Evolutionary conservation across 108 stramenopile species (phyloP).

Genomic region (Fistulifera pelliculosa): DNA sequence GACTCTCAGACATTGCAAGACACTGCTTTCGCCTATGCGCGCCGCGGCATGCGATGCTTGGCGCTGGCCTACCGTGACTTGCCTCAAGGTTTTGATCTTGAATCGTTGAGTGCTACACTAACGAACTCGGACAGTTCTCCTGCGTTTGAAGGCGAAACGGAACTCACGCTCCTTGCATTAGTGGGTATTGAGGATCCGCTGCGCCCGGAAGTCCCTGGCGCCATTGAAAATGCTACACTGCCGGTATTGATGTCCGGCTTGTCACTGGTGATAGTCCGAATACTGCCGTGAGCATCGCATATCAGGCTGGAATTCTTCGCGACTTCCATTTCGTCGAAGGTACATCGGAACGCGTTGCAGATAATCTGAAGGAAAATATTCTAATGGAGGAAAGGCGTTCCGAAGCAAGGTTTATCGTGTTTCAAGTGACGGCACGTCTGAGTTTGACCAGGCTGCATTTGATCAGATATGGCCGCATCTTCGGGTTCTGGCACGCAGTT

Average conservation of each 20-base stretch:
- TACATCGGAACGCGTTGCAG: conserved; percentile 47
- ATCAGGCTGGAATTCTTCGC: conserved; percentile 73
- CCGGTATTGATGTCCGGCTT: conserved; percentile 96
- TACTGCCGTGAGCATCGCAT: conserved; percentile 93
- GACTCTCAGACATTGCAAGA: conserved; percentile 18
- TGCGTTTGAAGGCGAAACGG: conserved; percentile 57
- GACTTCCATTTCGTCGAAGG: conserved; percentile 52
- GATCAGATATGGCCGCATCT: conserved; percentile 82
- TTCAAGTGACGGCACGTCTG: conserved; percentile 43
- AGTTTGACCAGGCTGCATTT: conserved; percentile 75
- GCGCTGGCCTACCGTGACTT: conserved; percentile 76
- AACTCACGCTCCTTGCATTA: conserved; percentile 62
- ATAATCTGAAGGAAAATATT: conserved; percentile 65
- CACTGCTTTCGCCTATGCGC: conserved; percentile 49
- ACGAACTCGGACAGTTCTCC: conserved; percentile 64
- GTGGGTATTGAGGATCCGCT: conserved; percentile 99
- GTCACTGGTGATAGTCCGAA: conserved; percentile 94
- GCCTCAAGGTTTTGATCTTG: conserved; percentile 50
- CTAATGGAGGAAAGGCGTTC: conserved; percentile 80
- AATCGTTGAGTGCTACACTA: conserved; percentile 29
- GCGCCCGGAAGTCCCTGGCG: conserved; percentile 82
- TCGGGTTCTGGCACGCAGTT: conserved; percentile 66
- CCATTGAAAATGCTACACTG: conserved; percentile 79
- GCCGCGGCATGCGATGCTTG: conserved; percentile 76
- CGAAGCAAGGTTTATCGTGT: conserved; percentile 49